These are phyloP conservation scores for Flaveria ramosissima DNA, from an alignment of 129 eudicot species.

Conservation along the genomic window DNA sequence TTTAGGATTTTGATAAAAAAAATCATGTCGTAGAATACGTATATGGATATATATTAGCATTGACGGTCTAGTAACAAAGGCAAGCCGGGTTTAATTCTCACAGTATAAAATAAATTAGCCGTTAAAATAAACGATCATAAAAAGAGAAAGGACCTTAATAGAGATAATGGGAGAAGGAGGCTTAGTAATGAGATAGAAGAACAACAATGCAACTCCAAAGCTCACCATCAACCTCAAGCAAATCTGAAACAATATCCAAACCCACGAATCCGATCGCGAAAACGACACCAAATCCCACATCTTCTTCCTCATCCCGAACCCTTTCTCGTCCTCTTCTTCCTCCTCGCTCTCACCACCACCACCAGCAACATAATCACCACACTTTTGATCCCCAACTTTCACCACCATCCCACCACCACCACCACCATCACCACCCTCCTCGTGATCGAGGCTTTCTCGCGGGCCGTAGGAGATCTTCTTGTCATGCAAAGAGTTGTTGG, in stretches of 20 bases:
- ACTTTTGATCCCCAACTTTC: constrained; percentile 12
- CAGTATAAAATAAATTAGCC: no score
- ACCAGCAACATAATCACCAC: neutral
- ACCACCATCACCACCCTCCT: constrained; percentile 14
- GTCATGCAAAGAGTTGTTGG: constrained; percentile 45
- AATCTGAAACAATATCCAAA: constrained; percentile 73
- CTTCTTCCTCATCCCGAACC: constrained; percentile 32
- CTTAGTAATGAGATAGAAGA: constrained; percentile 68
- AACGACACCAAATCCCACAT: constrained; percentile 50
- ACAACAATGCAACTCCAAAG: constrained; percentile 60
- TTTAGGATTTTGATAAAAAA: no score
- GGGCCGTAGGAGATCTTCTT: constrained; percentile 36
- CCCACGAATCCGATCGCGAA: constrained; percentile 49
- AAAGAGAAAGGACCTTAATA: constrained; percentile 43
- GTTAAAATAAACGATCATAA: neutral
- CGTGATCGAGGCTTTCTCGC: constrained; percentile 27
- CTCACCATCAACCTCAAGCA: constrained; percentile 65
- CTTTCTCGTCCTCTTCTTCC: constrained; percentile 30
- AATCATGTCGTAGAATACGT: no score
- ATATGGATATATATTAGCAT: no score
- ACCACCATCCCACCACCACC: constrained; percentile 21
- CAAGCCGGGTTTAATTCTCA: no score
- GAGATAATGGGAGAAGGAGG: constrained; percentile 67
- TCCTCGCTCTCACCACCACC: constrained; percentile 27
- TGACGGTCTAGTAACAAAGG: no score